Evolutionary conservation across 176 grass and related monocot species (phyloP).

Genomic region (Ensete glaucum): DNA sequence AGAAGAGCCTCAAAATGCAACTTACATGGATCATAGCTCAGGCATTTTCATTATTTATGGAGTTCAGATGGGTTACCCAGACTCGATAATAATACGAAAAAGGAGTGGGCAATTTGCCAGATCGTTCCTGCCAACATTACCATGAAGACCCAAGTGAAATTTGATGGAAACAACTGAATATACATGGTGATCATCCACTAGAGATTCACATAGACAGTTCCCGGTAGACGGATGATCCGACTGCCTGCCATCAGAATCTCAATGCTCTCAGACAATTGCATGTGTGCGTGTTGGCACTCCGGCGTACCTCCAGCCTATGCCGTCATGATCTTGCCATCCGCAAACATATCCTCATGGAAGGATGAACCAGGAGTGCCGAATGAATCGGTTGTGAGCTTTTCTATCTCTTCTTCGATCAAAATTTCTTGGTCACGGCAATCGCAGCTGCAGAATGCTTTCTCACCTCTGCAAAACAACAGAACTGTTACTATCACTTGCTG

Average conservation of each 20-base stretch:
- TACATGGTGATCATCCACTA: constrained; percentile 16
- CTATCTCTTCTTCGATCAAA: constrained; percentile 53
- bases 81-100: too few relatives aligned
- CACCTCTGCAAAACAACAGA: constrained; percentile 40
- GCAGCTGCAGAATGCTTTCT: constrained; percentile 77
- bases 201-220: constrained; percentile 9
- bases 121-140: too few relatives aligned
- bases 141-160: background rate
- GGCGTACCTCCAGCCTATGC: background rate
- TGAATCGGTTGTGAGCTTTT: constrained; percentile 2
- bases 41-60: too few relatives aligned
- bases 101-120: too few relatives aligned
- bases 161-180: constrained; percentile 8
- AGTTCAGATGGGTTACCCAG: too few relatives aligned
- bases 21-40: too few relatives aligned
- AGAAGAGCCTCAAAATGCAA: too few relatives aligned
- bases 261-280: too few relatives aligned
- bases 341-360: constrained; percentile 10
- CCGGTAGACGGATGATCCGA: background rate
- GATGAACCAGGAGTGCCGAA: background rate
- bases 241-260: background rate
- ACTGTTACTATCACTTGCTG: background rate
- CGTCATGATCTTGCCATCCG: background rate
- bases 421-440: constrained; percentile 48
- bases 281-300: background rate